Base-by-base conservation (phyloP, 495 filamentous ascomycete species). In the Penicillium turbatum region DNA sequence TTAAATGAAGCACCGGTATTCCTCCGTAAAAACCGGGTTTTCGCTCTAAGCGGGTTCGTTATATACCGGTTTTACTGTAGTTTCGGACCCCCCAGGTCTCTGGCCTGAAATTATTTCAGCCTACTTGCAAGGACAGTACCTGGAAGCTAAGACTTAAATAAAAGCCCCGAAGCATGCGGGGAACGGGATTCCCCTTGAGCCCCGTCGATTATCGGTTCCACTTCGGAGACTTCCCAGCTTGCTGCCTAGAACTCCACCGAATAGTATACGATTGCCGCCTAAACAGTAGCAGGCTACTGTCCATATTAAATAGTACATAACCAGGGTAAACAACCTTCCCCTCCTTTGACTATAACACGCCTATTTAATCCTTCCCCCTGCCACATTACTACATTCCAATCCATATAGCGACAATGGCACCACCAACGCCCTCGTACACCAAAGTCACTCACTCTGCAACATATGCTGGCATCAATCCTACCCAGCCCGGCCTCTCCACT, bases 401-500 rank as follows among this genome's bases (percentile, higher is more conserved):
- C 21, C 21, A 42, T 5, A 42, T 42, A 42, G 39, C 12, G 24
- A 48, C 34, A 57, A 59, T 59, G 56, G 41, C 56, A 55, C n/a
- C 57, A 27, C 43, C 24, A 15, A 0, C 45, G 15, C 58, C 60
- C 37, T 63, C 60, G 8, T 59, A 54, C 36, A 63, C 60, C 44
- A 55, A 60, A 31, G 37, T 48, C 44, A 56, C 37, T 48, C 60
- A 63, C 53, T 50, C 43, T 29, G 38, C 43, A 34, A 56, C 60
- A 24, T 64, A 64, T 43, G 35, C 61, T 29, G 45, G 38, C 48
- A 64, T 64, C 34, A 37, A 51, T 43, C 61, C 61, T 31, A 49
- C 51, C n/a, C 57, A 59, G 32, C 57, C 61, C 12, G 26, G 16
- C 54, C 76, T 88, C 36, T 65, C 65, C 34, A 57, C 55, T 17